These are phyloP conservation scores for Rhynchospora tenuis DNA, from an alignment of 176 grass and related monocot species.

Conservation along the genomic window DNA sequence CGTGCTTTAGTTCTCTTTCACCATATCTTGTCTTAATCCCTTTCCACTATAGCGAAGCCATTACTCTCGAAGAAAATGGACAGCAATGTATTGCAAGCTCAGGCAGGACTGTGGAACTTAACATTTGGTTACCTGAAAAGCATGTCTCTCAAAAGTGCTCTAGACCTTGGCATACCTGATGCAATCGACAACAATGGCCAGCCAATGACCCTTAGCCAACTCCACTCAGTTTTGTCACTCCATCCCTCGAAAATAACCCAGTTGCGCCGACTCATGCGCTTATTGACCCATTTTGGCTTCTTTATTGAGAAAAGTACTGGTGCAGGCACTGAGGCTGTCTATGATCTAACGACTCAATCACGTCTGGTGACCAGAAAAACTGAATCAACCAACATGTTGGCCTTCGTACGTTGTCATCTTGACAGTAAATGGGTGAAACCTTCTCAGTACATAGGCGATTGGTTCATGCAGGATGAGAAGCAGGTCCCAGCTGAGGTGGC, in stretches of 20 bases:
- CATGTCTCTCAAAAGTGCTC: conserved; percentile 30
- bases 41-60: too few relatives aligned
- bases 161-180: conserved; percentile 32
- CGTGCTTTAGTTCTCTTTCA: background rate
- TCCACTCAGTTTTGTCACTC: conserved; percentile 21
- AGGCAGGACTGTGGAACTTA: conserved; percentile 13
- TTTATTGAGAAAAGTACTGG: background rate
- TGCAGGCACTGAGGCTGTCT: background rate
- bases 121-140: conserved; percentile 24
- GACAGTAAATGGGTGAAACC: background rate
- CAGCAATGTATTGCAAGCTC: conserved; percentile 17
- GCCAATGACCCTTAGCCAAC: background rate
- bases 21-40: too few relatives aligned
- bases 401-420: background rate
- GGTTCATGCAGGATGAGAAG: conserved; percentile 19
- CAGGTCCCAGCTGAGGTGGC: background rate
- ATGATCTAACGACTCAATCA: conserved; percentile 30
- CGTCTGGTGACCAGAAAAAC: background rate
- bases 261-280: conserved; percentile 28
- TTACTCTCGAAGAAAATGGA: background rate
- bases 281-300: conserved; percentile 19
- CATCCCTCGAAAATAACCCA: conserved; percentile 4
- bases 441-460: conserved; percentile 6
- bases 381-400: background rate
- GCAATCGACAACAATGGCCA: conserved; percentile 31